A percentile compares a stretch with the other conserved stretches of the same genome.
phyloP scores from a whole-genome alignment of 805 yeast genomes.

The Nakazawaea wyomingensis region DNA sequence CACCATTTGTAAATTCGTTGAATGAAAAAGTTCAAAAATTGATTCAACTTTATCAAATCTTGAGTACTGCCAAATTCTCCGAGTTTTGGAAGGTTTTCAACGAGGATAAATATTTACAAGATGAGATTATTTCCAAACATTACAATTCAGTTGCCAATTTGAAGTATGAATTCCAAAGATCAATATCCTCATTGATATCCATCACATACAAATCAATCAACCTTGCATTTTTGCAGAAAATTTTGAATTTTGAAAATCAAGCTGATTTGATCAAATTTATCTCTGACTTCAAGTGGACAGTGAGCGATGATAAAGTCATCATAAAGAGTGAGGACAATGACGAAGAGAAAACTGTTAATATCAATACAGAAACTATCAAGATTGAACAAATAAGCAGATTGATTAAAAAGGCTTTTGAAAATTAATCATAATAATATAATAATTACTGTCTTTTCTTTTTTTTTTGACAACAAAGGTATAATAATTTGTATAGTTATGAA shows the following conservation, averaged over 20 bases:
- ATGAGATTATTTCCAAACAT: constrained; percentile 5
- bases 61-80: constrained; percentile 9
- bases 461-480: no score
- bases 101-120: constrained; percentile 5
- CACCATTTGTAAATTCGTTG: constrained; percentile 14
- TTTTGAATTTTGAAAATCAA: constrained; percentile 2
- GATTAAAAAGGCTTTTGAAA: constrained; percentile 14
- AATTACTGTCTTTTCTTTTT: no score
- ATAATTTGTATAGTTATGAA: no score
- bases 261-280: constrained; percentile 8
- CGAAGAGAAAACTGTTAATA: constrained; percentile 11
- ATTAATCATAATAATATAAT: no score
- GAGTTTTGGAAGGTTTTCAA: constrained; percentile 13
- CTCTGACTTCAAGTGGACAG: constrained; percentile 9
- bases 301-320: constrained; percentile 4
- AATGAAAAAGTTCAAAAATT: constrained; percentile 13
- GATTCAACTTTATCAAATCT: constrained; percentile 6
- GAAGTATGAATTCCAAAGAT: constrained; percentile 9
- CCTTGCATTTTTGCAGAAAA: constrained; percentile 3
- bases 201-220: constrained; percentile 12
- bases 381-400: constrained; percentile 13
- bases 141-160: constrained; percentile 6
- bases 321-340: constrained; percentile 4
- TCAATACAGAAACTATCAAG: constrained; percentile 12
- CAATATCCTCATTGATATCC: constrained; percentile 10